A percentile compares a stretch with the other conserved stretches of the same genome.
These are phyloP conservation scores for Noccaea bulbosa DNA, from an alignment of 345 rosid species.

Conservation along the genomic window DNA sequence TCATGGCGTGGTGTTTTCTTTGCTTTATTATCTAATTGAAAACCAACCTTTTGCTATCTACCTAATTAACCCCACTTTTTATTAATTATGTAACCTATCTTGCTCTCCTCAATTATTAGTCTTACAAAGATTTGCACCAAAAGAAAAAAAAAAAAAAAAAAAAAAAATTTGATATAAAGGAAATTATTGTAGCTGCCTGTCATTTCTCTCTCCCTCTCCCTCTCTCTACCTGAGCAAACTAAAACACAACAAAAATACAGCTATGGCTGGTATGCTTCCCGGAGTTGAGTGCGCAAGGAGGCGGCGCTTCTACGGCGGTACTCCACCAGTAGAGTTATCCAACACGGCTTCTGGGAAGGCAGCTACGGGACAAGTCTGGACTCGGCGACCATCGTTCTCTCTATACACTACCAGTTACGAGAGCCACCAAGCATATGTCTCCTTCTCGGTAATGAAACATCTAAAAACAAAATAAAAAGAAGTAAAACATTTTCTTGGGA, in stretches of 20 bases:
- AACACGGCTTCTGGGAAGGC: conserved; percentile 18
- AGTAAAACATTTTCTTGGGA: neutral
- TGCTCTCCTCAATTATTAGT: too few relatives aligned
- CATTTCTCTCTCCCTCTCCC: conserved; percentile 7
- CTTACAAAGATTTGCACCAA: too few relatives aligned
- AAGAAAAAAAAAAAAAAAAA: too few relatives aligned
- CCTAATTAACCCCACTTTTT: too few relatives aligned
- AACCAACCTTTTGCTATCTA: too few relatives aligned
- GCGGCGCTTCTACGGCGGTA: conserved; percentile 67
- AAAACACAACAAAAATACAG: conserved; percentile 25
- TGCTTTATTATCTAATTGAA: too few relatives aligned
- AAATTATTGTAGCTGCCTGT: neutral
- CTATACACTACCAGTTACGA: conserved; percentile 61
- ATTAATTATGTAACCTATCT: too few relatives aligned
- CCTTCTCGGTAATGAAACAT: conserved; percentile 29
- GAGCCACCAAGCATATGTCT: conserved; percentile 39
- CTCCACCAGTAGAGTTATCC: conserved; percentile 50
- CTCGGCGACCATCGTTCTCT: conserved; percentile 65
- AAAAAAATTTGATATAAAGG: too few relatives aligned
- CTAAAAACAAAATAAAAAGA: neutral
- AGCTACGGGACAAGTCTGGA: conserved; percentile 35
- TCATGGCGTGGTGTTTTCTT: too few relatives aligned
- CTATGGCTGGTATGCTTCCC: conserved; percentile 87
- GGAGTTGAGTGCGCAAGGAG: conserved; percentile 87
- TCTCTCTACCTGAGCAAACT: conserved; percentile 5